Percentiles rank a stretch among this genome's conserved stretches.
Evolutionary conservation across 352 stramenopile genomes (phyloP).

Genomic region (Phytophthora citricola): DNA sequence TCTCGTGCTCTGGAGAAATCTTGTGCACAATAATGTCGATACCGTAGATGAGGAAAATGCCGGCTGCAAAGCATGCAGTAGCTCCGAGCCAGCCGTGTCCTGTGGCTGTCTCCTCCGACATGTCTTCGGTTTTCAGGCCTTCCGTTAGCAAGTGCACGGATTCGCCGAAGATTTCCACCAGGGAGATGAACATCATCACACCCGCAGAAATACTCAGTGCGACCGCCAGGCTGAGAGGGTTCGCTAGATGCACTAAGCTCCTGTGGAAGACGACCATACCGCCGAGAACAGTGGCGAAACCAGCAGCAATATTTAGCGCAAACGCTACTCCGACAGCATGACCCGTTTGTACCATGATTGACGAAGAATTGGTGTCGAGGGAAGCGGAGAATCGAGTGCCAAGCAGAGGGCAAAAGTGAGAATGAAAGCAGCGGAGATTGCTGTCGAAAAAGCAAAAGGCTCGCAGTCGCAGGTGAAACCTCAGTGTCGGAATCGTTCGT

Average conservation of each 20-base stretch:
- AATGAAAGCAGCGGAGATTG: slow-evolving; percentile 15
- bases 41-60: slow-evolving; percentile 69
- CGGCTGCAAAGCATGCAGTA: slow-evolving; percentile 88
- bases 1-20: slow-evolving; percentile 37
- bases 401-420: slow-evolving; percentile 16
- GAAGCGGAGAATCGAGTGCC: neutral
- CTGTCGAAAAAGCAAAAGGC: neutral
- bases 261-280: slow-evolving; percentile 61
- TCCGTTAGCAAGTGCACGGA: slow-evolving; percentile 41
- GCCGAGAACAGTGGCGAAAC: slow-evolving; percentile 63
- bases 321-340: slow-evolving; percentile 47
- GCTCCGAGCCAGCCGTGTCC: slow-evolving; percentile 78
- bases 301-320: slow-evolving; percentile 56
- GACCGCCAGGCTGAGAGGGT: slow-evolving; percentile 78
- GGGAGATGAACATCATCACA: slow-evolving; percentile 85
- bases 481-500: slow-evolving; percentile 1
- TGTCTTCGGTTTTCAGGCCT: slow-evolving; percentile 43
- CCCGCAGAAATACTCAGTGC: slow-evolving; percentile 75
- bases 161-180: slow-evolving; percentile 69
- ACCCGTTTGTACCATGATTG: slow-evolving; percentile 45
- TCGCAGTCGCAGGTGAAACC: slow-evolving; percentile 3
- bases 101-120: slow-evolving; percentile 37
- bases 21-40: slow-evolving; percentile 54
- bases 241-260: slow-evolving; percentile 56
- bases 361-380: neutral